Percentiles rank a stretch among this genome's conserved stretches.
phyloP scores from a whole-genome alignment of 176 grass and related monocot species.

The Aegilops speltoides region DNA sequence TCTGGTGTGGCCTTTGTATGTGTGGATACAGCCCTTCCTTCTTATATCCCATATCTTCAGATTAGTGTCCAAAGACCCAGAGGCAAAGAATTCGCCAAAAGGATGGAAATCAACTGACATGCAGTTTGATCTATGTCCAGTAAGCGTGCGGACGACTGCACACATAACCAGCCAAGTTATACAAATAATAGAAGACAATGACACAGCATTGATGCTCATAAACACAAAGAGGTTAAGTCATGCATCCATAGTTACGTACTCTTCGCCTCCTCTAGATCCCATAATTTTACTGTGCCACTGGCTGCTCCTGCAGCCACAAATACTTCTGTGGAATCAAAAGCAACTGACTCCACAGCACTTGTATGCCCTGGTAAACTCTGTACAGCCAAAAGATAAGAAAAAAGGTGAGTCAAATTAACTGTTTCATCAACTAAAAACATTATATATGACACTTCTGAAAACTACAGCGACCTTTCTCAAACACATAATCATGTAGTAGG shows the following conservation, averaged over 20 bases:
- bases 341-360: constrained; percentile 87
- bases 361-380: constrained; percentile 93
- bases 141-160: constrained; percentile 88
- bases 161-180: constrained; percentile 28
- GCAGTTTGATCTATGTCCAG: constrained; percentile 88
- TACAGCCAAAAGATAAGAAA: constrained; percentile 11
- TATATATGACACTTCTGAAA: neutral
- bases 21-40: constrained; percentile 92
- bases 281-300: constrained; percentile 90
- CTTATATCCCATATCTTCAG: constrained; percentile 98
- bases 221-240: constrained; percentile 3
- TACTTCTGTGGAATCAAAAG: constrained; percentile 88
- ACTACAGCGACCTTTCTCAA: neutral
- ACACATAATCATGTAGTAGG: neutral
- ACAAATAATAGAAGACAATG: neutral
- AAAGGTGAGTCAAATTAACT: neutral
- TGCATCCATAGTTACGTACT: constrained; percentile 46
- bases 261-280: constrained; percentile 94
- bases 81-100: constrained; percentile 95
- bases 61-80: constrained; percentile 94
- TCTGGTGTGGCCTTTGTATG: constrained; percentile 90
- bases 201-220: neutral
- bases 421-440: neutral
- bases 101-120: constrained; percentile 98
- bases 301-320: constrained; percentile 93